Evolutionary conservation across 2,329 filamentous ascomycete species (phyloP), one percentile per base, ranked within the genome.

Genomic region (Thermoascus crustaceus): DNA sequence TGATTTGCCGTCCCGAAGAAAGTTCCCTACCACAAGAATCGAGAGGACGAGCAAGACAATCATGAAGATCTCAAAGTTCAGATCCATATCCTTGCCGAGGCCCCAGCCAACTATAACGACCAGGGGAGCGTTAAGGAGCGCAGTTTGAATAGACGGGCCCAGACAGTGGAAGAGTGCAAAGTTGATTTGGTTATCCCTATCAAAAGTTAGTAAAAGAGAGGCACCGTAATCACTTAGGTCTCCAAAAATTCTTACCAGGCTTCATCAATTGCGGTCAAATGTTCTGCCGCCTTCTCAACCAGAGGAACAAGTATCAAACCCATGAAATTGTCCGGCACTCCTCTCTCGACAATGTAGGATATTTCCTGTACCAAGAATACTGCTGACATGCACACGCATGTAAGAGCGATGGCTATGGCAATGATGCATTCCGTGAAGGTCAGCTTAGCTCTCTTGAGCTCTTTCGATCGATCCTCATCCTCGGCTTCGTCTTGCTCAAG

Each of bases 11-110:
- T 95, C 88, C 32, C 86, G 72, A 36, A 95, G 64, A 62, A 94
- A 94, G 42, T 86, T 85, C 1, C 87, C 86, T 23, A 94, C 84
- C 0, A 87, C 85, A 26, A 95, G 68, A 49, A 94, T 89, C 18
- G 85, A 77, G 16, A 95, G 71, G 38, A 95, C 77, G 6, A 95
- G 68, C 44, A 93, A 72, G 38, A 82, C 75, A 13, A 93, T 73
- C 64, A 93, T 85, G 67, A 94, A 94, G 9, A 87, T 71, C 48
- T 91, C 83, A 55, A 94, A 94, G 54, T 86, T 80, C 34, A 94
- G 69, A 43, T 83, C 78, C 75, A 95, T 85, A 4, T 68, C 53
- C 48, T 78, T 78, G 38, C 63, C 61, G 22, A 87, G 62, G 14
- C 82, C 80, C 87, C 88, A 95, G 29, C 82, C 85, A 32, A 93